Evolutionary conservation across 2,329 filamentous ascomycete genomes (phyloP), one percentile per base, ranked within the genome.

Genomic region (Colletotrichum australisinense): DNA sequence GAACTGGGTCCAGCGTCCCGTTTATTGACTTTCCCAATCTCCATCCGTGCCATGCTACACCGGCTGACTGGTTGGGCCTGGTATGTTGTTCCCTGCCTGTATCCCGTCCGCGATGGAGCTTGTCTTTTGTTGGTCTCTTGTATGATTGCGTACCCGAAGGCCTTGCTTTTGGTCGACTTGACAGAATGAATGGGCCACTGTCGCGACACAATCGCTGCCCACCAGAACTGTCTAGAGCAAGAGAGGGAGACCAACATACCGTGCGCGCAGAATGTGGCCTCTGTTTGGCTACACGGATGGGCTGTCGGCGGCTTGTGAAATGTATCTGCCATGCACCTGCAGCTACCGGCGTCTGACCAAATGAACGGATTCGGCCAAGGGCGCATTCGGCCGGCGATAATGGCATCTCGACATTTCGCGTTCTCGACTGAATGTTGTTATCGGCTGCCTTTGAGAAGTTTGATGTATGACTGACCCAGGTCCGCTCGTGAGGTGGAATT

Each of bases 31-130:
- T 49, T 49, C 42, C 19, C 19, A 49, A 49, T 72, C 64, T 68
- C 69, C 49, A 58, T 68, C 52, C 35, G 38, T 63, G 66, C 66
- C 60, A 69, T 64, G 60, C 64, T 65, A 59, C 59, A 69, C 70
- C 67, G 66, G 70, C 46, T 69, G 66, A 69, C 67, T 69, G 70
- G 66, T 73, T 65, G 66, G 30, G 46, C 66, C 59, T 69, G 46
- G 59, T 42, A 42, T 42, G 58, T 32, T 30, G 63, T 42, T 53
- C 58, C 57, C 52, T 58, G 65, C 63, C 58, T 55, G 26, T 35
- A 42, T 42, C 55, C 30, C 57, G 53, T 57, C 46, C 53, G 19
- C 22, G 26, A 24, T 58, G 19, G 30, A 22, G 22, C 42, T n/a
- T n/a, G 42, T 49, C 42, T 49, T 42, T 22, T 35, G 38, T 53